phyloP scores from a whole-genome alignment of 192 early-diverging fungal genomes.

The Anaeromyces robustus region DNA sequence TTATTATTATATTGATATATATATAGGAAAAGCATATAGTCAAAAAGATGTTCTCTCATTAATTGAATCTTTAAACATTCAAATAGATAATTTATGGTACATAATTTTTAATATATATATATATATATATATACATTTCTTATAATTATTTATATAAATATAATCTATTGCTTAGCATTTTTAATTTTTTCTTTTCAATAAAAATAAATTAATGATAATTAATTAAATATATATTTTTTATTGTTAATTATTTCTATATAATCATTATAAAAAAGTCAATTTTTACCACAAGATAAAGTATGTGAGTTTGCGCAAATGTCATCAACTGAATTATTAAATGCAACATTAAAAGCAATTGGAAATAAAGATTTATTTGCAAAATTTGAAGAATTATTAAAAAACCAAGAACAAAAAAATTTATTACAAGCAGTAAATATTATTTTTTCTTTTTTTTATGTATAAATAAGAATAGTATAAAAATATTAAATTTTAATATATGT shows the following conservation, averaged over 20 bases:
- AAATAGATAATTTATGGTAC: slow-evolving; percentile 91
- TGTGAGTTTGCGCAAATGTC: slow-evolving; percentile 62
- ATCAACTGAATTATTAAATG: neutral
- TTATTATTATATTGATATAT: no score
- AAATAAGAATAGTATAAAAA: no score
- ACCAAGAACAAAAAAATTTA: neutral
- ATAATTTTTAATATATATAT: neutral
- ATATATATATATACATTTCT: no score
- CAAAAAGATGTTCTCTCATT: slow-evolving; percentile 49
- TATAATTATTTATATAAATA: no score
- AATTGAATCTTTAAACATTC: slow-evolving; percentile 55
- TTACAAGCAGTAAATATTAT: neutral
- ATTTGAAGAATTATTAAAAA: neutral
- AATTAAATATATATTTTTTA: neutral
- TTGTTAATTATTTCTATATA: no score
- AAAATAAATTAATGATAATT: neutral
- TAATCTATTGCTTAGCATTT: no score
- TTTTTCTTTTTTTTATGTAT: neutral
- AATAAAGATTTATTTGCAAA: slow-evolving; percentile 36
- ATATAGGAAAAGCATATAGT: slow-evolving; percentile 30
- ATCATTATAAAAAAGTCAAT: slow-evolving; percentile 75
- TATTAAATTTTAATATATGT: no score
- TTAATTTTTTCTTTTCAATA: no score
- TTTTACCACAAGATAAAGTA: slow-evolving; percentile 91
- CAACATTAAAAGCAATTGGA: slow-evolving; percentile 9